Evolutionary conservation across 208 protist species (phyloP).

Genomic region (Wallacemonas collosoma): DNA sequence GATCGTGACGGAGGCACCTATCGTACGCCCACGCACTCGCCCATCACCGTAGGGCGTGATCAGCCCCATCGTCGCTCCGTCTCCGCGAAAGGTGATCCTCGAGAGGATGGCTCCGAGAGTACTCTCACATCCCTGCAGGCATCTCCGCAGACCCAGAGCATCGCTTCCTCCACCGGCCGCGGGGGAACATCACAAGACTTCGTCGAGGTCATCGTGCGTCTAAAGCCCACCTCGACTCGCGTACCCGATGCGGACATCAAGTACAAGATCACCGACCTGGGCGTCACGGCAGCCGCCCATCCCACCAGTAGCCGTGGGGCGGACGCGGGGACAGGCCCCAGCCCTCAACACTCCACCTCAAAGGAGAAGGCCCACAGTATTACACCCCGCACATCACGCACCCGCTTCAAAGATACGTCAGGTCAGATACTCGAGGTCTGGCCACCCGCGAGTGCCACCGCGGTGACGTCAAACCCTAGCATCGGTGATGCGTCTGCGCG

Average conservation of each 20-base stretch:
- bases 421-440: slow-evolving; percentile 13
- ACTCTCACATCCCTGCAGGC: background rate
- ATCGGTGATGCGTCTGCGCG: background rate
- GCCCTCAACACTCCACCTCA: background rate
- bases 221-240: slow-evolving; percentile 27
- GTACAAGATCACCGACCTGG: slow-evolving; percentile 7
- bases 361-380: background rate
- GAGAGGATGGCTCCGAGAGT: background rate
- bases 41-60: background rate
- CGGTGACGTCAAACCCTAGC: background rate
- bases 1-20: background rate
- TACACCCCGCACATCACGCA: slow-evolving; percentile 11
- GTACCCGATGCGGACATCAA: slow-evolving; percentile 14
- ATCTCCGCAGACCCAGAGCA: slow-evolving; percentile 3
- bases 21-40: background rate
- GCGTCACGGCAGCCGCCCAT: background rate
- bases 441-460: background rate
- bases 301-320: background rate
- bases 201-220: slow-evolving; percentile 42
- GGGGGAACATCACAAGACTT: slow-evolving; percentile 21
- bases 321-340: background rate
- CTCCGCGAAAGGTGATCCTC: background rate
- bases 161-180: background rate
- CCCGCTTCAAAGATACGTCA: slow-evolving; percentile 1
- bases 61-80: background rate